Conservation (phyloP, 1,284 basidiomycete genomes). For the Ustilago trichophora region DNA sequence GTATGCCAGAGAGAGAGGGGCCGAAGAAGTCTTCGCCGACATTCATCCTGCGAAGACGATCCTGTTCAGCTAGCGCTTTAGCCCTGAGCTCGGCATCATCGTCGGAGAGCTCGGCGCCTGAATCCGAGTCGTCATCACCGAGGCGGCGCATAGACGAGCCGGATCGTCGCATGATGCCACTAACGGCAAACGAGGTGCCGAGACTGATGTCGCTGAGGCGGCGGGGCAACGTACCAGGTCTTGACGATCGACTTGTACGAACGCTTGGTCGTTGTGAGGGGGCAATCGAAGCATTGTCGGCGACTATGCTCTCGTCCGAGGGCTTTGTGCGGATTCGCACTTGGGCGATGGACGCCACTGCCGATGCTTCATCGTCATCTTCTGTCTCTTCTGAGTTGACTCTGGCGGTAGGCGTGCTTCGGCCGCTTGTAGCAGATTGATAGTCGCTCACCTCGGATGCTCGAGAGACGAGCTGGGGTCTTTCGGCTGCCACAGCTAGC, state of each 20-base stretch:
- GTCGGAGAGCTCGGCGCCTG: conserved; percentile 35
- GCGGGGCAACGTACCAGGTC: conserved; percentile 39
- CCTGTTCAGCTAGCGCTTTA: conserved; percentile 54
- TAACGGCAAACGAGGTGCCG: conserved; percentile 54
- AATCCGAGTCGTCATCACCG: conserved; percentile 48
- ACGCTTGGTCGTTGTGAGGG: conserved; percentile 23
- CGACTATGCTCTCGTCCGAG: neutral
- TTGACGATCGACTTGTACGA: conserved; percentile 25
- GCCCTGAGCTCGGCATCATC: conserved; percentile 53
- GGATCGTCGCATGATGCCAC: conserved; percentile 40
- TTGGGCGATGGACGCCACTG: conserved; percentile 6
- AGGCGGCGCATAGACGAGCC: conserved; percentile 9
- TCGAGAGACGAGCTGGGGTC: conserved; percentile 25
- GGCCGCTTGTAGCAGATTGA: conserved; percentile 36
- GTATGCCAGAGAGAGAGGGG: conserved; percentile 40
- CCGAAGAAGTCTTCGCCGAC: conserved; percentile 64
- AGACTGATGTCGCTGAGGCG: conserved; percentile 55
- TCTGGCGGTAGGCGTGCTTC: conserved; percentile 23
- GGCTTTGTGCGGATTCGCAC: conserved; percentile 5
- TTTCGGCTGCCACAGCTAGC: neutral
- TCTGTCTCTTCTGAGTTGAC: conserved; percentile 9
- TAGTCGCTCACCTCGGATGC: conserved; percentile 35
- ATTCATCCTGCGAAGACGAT: conserved; percentile 58
- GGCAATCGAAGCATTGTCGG: conserved; percentile 20
- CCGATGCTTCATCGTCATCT: conserved; percentile 8